Evolutionary conservation across 2,329 filamentous ascomycete species (phyloP), one percentile per base, ranked within the genome.

Genomic region (Neoarthrinium moseri): DNA sequence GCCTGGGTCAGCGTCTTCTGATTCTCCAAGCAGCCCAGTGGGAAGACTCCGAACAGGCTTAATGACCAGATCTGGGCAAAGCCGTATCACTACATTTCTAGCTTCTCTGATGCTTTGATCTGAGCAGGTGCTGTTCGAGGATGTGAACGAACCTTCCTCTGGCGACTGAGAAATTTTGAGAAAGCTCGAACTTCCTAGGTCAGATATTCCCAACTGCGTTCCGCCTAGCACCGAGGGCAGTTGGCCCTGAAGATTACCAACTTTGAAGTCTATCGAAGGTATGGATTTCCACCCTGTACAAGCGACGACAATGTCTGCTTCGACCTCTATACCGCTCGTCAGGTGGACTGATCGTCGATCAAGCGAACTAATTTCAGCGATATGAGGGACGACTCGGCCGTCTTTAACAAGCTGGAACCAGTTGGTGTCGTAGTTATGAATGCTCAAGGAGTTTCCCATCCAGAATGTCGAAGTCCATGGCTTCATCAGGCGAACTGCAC

Each of bases 361-460:
- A 6, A 52, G 26, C 8, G 34, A 46, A 2, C 24, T 11, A 8
- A 52, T 32, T 23, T 52, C 42, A 11, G 48, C 50, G 10, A 45
- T 46, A 27, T 52, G 50, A 12, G 46, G n/a, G 6, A 26, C 45
- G 21, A 52, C 49, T 15, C 24, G n/a, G 6, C 48, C 50, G 13
- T 38, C 27, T 22, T 36, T 43, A 2, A 45, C 50, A n/a, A 49
- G 40, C 3, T 50, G 40, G 7, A 51, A 52, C 48, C 45, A 48
- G 32, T 35, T 23, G 2, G 43, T 45, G 6, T 50, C 45, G 40
- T 51, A 52, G 39, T 52, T 52, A 22, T 51, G 50, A 6, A 52
- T 46, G 20, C 50, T 44, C n/a, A 52, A 41, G 3, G 45, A 48
- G 30, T 51, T 51, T 1, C 50, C 50, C 45, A 49, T 52, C 48